Conservation (phyloP, 352 stramenopile genomes). For the Globisporangium splendens region DNA sequence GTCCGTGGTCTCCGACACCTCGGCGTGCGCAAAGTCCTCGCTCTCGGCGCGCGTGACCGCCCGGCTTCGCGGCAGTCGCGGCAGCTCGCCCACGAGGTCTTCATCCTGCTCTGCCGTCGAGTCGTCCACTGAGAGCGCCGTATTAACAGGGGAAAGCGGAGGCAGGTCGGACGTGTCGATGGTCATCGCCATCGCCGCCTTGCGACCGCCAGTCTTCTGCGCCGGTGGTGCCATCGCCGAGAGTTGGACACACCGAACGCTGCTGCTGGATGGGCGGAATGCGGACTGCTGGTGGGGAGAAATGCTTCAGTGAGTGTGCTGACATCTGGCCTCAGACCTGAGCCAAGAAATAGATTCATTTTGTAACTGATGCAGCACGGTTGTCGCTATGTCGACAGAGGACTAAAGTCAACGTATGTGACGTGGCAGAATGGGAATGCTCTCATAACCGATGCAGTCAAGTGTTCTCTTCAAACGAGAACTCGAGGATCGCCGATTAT, state of each 20-base stretch:
- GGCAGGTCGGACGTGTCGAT: neutral
- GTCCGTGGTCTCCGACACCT: constrained; percentile 19
- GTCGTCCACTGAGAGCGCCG: neutral
- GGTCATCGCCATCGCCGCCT: neutral
- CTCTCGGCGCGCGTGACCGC: constrained; percentile 52
- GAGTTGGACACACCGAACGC: neutral
- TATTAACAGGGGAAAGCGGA: neutral
- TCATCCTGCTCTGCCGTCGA: neutral
- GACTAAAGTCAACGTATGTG: too few relatives aligned
- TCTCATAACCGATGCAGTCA: too few relatives aligned
- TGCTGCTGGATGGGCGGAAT: neutral
- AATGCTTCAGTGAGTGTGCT: neutral
- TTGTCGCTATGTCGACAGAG: too few relatives aligned
- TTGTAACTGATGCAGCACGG: too few relatives aligned
- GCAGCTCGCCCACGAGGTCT: constrained; percentile 8
- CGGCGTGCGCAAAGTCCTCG: constrained; percentile 60
- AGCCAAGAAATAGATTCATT: too few relatives aligned
- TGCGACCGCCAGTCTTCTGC: neutral
- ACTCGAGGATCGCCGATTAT: too few relatives aligned
- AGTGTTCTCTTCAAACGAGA: too few relatives aligned
- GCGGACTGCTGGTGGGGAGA: neutral
- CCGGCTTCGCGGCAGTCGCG: constrained; percentile 14
- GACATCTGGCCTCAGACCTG: too few relatives aligned
- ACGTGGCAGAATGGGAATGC: too few relatives aligned
- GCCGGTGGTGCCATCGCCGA: neutral